Percentiles rank a stretch among this genome's conserved stretches.
Evolutionary conservation across 768 basidiomycete genomes (phyloP).

Genomic region (Calocera viscosa): DNA sequence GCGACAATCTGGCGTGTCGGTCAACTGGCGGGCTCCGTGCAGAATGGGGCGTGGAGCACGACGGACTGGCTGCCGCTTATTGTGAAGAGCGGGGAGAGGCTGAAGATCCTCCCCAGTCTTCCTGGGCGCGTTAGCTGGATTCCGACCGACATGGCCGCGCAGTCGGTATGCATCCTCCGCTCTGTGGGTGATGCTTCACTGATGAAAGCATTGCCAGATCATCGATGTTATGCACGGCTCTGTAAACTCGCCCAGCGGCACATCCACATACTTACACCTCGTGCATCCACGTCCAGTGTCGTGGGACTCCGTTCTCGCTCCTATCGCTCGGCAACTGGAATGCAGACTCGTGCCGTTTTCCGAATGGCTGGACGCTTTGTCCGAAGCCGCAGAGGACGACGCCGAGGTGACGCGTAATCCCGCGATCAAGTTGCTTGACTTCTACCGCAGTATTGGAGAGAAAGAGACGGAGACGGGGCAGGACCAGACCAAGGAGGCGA

Average conservation of each 20-base stretch:
- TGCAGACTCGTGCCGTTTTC: constrained; percentile 27
- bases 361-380: constrained; percentile 25
- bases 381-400: constrained; percentile 15
- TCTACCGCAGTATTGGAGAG: constrained; percentile 17
- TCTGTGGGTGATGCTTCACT: not conserved
- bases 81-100: not conserved
- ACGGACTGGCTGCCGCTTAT: not conserved
- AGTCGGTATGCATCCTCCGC: not conserved
- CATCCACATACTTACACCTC: constrained; percentile 23
- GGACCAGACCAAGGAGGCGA: too few relatives aligned
- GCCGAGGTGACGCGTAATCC: constrained; percentile 18
- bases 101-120: not conserved
- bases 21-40: not conserved
- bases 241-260: not conserved
- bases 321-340: constrained; percentile 18
- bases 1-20: not conserved
- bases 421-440: constrained; percentile 24
- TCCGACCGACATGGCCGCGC: not conserved
- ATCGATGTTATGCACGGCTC: not conserved
- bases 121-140: not conserved
- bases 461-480: too few relatives aligned
- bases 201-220: not conserved
- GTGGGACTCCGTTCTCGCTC: constrained; percentile 20
- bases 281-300: constrained; percentile 33
- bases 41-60: not conserved